Percentiles rank a stretch among this genome's conserved stretches.
These are phyloP conservation scores for Zygoascus ofunaensis DNA, from an alignment of 805 yeast genomes.

Conservation along the genomic window DNA sequence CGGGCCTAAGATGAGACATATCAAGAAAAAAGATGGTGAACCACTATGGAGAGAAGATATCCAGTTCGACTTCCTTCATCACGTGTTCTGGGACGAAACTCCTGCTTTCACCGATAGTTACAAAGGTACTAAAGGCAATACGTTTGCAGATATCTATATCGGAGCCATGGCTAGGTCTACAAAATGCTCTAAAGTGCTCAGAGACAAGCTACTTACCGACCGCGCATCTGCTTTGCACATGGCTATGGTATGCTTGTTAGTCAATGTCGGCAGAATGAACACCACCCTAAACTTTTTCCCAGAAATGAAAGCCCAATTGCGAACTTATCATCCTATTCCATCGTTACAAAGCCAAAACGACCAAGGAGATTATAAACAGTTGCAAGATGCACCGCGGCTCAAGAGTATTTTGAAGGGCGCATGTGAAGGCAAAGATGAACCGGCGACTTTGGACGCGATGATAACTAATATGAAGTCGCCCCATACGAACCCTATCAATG, in stretches of 20 bases:
- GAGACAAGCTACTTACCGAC: conserved; percentile 64
- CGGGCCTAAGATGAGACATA: conserved; percentile 30
- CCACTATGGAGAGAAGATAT: conserved; percentile 85
- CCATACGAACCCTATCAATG: conserved; percentile 59
- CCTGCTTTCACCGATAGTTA: conserved; percentile 49
- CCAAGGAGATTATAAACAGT: conserved; percentile 53
- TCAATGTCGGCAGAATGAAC: conserved; percentile 87
- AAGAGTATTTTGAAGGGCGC: conserved; percentile 85
- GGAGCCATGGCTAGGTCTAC: conserved; percentile 73
- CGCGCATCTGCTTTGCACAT: conserved; percentile 56
- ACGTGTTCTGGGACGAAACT: conserved; percentile 53
- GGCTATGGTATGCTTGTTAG: conserved; percentile 74
- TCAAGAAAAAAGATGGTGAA: conserved; percentile 87
- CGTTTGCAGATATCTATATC: conserved; percentile 78
- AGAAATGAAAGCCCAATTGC: conserved; percentile 86
- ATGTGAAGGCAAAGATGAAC: conserved; percentile 55
- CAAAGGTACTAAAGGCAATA: conserved; percentile 38
- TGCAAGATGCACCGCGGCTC: conserved; percentile 91
- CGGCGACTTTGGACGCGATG: conserved; percentile 41
- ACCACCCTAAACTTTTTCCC: conserved; percentile 90
- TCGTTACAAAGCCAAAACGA: conserved; percentile 65
- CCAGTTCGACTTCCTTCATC: conserved; percentile 66
- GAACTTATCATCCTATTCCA: conserved; percentile 93
- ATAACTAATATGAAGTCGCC: conserved; percentile 27
- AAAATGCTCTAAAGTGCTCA: conserved; percentile 72